Percentiles rank a stretch among this genome's conserved stretches.
Evolutionary conservation across 768 basidiomycete genomes (phyloP).

Genomic region (Hypholoma fasciculare): DNA sequence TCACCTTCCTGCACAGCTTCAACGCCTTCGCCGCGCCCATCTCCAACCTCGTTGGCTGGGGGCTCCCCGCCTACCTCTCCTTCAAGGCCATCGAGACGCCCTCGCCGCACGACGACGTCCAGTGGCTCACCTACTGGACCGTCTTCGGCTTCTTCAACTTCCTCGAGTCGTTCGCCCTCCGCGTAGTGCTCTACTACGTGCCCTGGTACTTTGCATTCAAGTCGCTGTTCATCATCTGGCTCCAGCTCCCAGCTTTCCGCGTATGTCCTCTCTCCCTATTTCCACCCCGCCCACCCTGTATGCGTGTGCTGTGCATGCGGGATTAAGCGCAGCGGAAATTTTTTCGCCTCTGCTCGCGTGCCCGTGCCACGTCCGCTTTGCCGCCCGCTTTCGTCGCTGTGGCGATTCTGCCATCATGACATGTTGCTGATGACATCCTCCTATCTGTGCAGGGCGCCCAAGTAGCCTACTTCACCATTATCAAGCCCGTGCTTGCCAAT

Average conservation of each 20-base stretch:
- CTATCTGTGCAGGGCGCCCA: constrained; percentile 71
- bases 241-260: constrained; percentile 83
- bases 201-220: constrained; percentile 96
- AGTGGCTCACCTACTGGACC: constrained; percentile 99
- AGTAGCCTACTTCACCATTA: constrained; percentile 68
- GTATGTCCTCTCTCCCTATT: constrained; percentile 47
- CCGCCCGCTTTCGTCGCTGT: constrained; percentile 13
- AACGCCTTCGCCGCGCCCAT: constrained; percentile 91
- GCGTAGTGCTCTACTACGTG: constrained; percentile 85
- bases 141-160: constrained; percentile 95
- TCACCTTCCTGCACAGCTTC: constrained; percentile 77
- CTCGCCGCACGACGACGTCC: constrained; percentile 80
- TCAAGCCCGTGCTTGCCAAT: constrained; percentile 82
- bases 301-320: not conserved
- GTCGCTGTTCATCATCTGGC: constrained; percentile 88
- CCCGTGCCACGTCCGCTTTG: constrained; percentile 21
- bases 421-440: constrained; percentile 16
- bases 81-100: constrained; percentile 92
- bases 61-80: constrained; percentile 91
- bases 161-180: constrained; percentile 82
- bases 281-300: not conserved
- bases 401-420: constrained; percentile 12
- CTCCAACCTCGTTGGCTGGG: constrained; percentile 95
- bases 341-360: constrained; percentile 13
- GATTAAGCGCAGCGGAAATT: not conserved